Evolutionary conservation across 1,284 basidiomycete genomes (phyloP), one percentile per base, ranked within the genome.

Genomic region (Malassezia restricta): DNA sequence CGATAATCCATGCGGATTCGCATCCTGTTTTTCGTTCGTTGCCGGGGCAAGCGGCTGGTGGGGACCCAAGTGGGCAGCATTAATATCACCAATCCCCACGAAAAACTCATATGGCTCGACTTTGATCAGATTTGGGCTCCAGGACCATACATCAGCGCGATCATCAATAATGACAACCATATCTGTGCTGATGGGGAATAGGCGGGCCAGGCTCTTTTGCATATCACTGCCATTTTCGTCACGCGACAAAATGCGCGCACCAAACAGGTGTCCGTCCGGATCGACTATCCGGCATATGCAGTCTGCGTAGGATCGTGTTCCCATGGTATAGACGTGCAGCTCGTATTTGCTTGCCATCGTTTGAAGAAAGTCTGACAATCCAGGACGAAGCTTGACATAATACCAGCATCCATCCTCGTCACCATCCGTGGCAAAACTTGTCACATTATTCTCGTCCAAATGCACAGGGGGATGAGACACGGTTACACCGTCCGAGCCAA

Each of bases 121-220:
- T 76, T 95, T 94, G 71, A 98, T 81, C 31, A 98, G 78, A 73
- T 98, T 96, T 0, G 91, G 89, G 56, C 77, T 76, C 81, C 86
- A 87, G 63, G 87, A 86, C 92, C 92, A 98, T 17, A 98, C 92
- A 69, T 98, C 92, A 1, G 88, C 86, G 30, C 92, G 82, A 75
- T 98, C 92, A 75, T 98, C 92, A 58, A 98, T 98, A 66, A 98
- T 87, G 58, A 96, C 92, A 1, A 96, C 92, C 92, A 96, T 98
- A 44, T 87, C 90, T 40, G 88, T 90, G 75, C 96, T 92, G 11
- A 71, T 62, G 1, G 92, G 92, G 69, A 98, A 98, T 37, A 98
- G 76, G 27, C 92, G 79, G 65, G 86, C 82, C 20, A 98, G 76
- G 66, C 83, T 89, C 76, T 98, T 98, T 71, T 88, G 84, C 3